Evolutionary conservation across 495 filamentous ascomycete species (phyloP), one percentile per base, ranked within the genome.

Genomic region (Cairneyella variabilis): DNA sequence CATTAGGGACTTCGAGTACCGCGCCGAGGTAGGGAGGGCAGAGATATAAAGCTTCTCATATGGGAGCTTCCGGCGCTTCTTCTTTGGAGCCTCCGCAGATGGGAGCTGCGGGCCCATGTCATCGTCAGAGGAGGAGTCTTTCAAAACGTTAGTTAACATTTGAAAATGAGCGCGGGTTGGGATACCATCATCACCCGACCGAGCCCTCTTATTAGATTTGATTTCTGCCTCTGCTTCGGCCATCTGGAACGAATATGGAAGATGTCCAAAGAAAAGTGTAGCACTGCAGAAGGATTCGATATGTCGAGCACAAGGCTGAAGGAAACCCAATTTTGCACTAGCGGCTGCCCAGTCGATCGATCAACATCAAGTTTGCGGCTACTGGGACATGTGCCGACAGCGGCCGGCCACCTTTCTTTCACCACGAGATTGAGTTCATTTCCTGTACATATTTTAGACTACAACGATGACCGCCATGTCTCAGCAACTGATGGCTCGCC

Each of bases 1-100:
- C 93, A 99, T 99, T 57, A 99, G 75, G 25, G 93, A 97, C 64
- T 91, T 96, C 42, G 88, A 96, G 69, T 99, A 99, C 11, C 89
- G 85, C 16, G 78, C 54, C 38, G 88, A 88, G 32, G 82, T 79
- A 3, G 93, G 93, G 4, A 99, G 83, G 47, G 95, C 91, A 40
- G 86, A 86, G 62, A 97, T 71, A 69, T 96, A 97, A 56, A 96
- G 82, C 64, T 95, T 96, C 69, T 96, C 92, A 69, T 96, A 88
- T 0, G 90, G 90, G 12, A 99, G 85, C 64, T 88, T 88, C 42
- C 91, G 84, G 9, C 88, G 83, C 70, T 96, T 92, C 76, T 91
- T 97, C 76, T 95, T 95, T 23, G 87, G 89, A 18, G 56, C 56
- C 25, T 74, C 82, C 22, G 71, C 78, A 51, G 73, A 83, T 48